Conservation (phyloP, 2,329 filamentous ascomycete species). For the Penicillium brasilianum region DNA sequence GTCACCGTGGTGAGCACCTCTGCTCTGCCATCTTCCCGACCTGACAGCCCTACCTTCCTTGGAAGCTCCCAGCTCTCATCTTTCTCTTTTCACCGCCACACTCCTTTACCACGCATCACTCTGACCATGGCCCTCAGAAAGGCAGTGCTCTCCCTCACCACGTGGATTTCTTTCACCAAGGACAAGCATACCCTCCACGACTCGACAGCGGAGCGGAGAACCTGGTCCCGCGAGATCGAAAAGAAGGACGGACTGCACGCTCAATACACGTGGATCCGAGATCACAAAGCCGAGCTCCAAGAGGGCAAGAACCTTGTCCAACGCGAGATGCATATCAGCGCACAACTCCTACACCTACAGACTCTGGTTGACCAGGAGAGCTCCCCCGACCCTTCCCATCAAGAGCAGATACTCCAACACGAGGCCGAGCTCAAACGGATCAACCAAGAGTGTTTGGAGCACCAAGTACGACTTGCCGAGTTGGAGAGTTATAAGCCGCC, state of each 20-base stretch:
- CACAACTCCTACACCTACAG: conserved; percentile 4
- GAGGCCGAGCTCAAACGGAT: conserved; percentile 4
- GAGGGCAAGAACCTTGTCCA: conserved; percentile 7
- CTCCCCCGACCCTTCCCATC: not conserved
- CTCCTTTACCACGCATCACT: not conserved
- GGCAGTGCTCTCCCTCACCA: not conserved
- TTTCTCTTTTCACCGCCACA: not conserved
- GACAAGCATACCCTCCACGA: not conserved
- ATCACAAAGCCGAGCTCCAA: conserved; percentile 3
- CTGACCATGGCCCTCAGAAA: not conserved
- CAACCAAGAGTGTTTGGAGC: not conserved
- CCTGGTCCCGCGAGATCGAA: not conserved
- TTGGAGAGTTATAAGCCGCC: conserved; percentile 3
- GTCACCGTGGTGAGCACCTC: not conserved
- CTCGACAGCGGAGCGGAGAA: not conserved
- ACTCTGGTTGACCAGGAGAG: conserved; percentile 4
- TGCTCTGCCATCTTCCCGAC: not conserved
- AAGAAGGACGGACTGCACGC: not conserved
- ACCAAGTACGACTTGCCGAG: not conserved
- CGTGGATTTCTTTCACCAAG: not conserved
- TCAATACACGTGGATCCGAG: conserved; percentile 7
- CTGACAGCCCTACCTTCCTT: no score
- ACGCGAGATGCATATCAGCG: conserved; percentile 11
- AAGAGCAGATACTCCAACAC: not conserved
- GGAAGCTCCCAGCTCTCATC: not conserved